Conservation (phyloP, 257 asterid species). For the Primulina tabacum region DNA sequence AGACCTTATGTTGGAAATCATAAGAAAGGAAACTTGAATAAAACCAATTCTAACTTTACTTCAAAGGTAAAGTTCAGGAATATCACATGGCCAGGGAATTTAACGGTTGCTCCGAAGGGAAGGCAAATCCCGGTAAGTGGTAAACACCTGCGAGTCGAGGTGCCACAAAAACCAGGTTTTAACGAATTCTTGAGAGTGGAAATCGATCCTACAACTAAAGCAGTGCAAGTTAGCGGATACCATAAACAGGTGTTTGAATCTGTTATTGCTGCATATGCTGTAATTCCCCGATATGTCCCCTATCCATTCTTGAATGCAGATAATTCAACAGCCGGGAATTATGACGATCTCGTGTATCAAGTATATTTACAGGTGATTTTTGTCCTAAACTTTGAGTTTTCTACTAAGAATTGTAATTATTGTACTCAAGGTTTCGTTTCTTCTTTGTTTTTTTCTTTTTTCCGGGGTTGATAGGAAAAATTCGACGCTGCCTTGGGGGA, state of each 20-base stretch:
- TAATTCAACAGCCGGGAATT: neutral
- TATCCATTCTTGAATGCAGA: slow-evolving; percentile 1
- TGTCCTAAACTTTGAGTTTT: slow-evolving; percentile 17
- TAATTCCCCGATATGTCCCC: slow-evolving; percentile 12
- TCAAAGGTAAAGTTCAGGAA: slow-evolving; percentile 15
- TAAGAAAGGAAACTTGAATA: neutral
- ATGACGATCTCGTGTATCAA: slow-evolving; percentile 17
- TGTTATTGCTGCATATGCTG: slow-evolving; percentile 17
- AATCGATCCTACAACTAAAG: slow-evolving; percentile 13
- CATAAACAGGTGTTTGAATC: slow-evolving; percentile 27
- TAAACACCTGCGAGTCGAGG: slow-evolving; percentile 32
- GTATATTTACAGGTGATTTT: slow-evolving; percentile 16
- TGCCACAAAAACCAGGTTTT: slow-evolving; percentile 37
- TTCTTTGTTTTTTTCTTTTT: neutral
- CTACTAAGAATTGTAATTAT: neutral
- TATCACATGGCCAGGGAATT: slow-evolving; percentile 54
- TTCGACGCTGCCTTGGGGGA: slow-evolving; percentile 46
- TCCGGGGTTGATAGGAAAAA: slow-evolving; percentile 22
- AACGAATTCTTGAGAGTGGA: slow-evolving; percentile 36
- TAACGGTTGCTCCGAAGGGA: slow-evolving; percentile 38
- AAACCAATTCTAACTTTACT: slow-evolving; percentile 4
- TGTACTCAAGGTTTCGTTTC: neutral
- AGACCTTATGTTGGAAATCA: slow-evolving; percentile 6
- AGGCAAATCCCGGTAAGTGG: slow-evolving; percentile 40
- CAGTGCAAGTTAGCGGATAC: slow-evolving; percentile 19